These are phyloP conservation scores for Globisporangium paddicum DNA, from an alignment of 352 stramenopile genomes.

Conservation along the genomic window DNA sequence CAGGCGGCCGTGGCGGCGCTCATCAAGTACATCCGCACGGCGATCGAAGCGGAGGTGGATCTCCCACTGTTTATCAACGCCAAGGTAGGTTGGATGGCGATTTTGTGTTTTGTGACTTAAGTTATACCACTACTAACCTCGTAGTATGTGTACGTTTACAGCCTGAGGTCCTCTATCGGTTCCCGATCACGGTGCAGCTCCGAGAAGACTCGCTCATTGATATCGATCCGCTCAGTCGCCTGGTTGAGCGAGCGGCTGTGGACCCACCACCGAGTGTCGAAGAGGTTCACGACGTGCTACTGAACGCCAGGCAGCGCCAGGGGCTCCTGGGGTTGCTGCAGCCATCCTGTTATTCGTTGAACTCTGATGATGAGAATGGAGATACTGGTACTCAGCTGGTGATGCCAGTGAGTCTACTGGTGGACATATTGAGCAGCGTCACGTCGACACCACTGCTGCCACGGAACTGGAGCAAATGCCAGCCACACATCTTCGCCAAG, in stretches of 20 bases:
- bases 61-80: conserved; percentile 57
- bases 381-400: background rate
- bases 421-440: conserved; percentile 31
- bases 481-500: conserved; percentile 39
- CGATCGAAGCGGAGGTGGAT: conserved; percentile 57
- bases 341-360: background rate
- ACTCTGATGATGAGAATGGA: conserved; percentile 10
- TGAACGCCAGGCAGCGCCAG: conserved; percentile 41
- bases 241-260: conserved; percentile 24
- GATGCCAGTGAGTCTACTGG: conserved; percentile 23
- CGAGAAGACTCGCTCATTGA: conserved; percentile 47
- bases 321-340: conserved; percentile 21
- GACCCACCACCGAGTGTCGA: conserved; percentile 41
- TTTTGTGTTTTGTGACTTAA: background rate
- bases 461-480: conserved; percentile 30
- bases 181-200: conserved; percentile 49
- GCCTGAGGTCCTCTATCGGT: conserved; percentile 48
- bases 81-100: conserved; percentile 38
- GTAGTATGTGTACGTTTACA: conserved; percentile 13
- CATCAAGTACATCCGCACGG: conserved; percentile 37
- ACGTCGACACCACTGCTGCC: conserved; percentile 32
- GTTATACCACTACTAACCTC: background rate
- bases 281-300: conserved; percentile 28
- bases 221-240: conserved; percentile 28
- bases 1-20: conserved; percentile 38